Base-by-base conservation (phyloP, 306 rosid genomes). In the Pterocarpus macrocarpus region DNA sequence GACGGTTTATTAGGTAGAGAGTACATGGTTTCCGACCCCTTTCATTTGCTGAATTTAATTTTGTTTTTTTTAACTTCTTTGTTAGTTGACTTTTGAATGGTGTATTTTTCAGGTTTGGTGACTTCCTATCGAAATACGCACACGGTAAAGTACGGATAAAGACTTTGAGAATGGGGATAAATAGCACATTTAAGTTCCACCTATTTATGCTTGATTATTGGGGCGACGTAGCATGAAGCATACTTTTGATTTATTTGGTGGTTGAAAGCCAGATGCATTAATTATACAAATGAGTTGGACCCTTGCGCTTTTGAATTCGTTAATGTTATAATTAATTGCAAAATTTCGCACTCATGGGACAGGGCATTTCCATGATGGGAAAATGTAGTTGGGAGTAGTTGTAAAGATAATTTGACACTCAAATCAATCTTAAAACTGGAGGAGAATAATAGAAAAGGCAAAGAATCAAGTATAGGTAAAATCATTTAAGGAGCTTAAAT, bases 201-300 rank as follows among this genome's bases (percentile, higher is more conserved):
- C 28, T 22, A 22, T 22, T 22, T 22, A 22, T 22, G 28, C 86
- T 64, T 83, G 80, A 83, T 73, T 81, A 57, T 52, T 64, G 83
- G 72, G 53, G 63, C 35, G 35, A 17, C 7, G 3, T 14, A 7
- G 5, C 14, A 41, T 38, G 50, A 8, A 43, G 34, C 53, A n/a
- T 16, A 32, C 15, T 41, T 66, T 64, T 64, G 35, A 58, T 62
- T 16, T 41, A 50, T 59, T 59, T 35, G 33, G 64, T 30, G 9
- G 43, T 3, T 28, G 22, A 75, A 43, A 68, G 59, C 9, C 43
- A 16, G 33, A 16, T 33, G 71, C 77, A 59, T 16, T 12, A 7
- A 43, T 43, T 43, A 43, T 43, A 43, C 4, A 30, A 33, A 34
- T 4, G 39, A 16, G 7, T 61, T 36, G 71, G 58, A 41, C 32